Base-by-base conservation (phyloP, 78 protist genomes). In the Dictyostelium purpureum region DNA sequence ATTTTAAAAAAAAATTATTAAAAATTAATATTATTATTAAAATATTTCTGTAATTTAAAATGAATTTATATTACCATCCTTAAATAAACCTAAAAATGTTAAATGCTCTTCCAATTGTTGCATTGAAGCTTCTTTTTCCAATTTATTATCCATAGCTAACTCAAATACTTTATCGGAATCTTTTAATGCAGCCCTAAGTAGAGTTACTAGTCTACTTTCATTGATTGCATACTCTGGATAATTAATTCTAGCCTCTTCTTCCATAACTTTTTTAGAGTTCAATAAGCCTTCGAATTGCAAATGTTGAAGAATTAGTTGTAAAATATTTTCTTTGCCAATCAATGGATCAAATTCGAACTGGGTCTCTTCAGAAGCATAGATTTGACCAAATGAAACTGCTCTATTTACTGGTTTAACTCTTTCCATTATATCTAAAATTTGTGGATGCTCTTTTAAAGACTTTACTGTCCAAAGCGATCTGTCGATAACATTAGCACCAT, bases 311-410 rank as follows among this genome's bases (percentile, higher is more conserved):
- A 85, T 85, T 19, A 85, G 45, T 73, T 73, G 82, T 19, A 85
- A 24, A 79, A 85, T 85, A 19, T 79, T 73, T 31, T 85, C 92
- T n/a, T 51, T 43, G 35, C 92, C 92, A 51, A 85, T 74, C 2
- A 85, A 54, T 18, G 92, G 92, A 85, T 85, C 92, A 26, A 71
- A 54, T 54, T 82, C 75, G 4, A 73, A 33, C 5, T 71, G 69
- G 6, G 92, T 85, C 33, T 85, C 92, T 73, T 85, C 92, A 42
- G 52, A 56, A 35, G 92, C 92, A 73, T 85, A 85, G 18, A n/a
- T 63, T 73, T 85, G 92, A 45, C 73, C 74, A 42, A 85, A 59
- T 43, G 92, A 21, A 33, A 85, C 73, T 42, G 74, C 67, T 54
- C 92, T 37, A n/a, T 45, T n/a, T 2, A 65, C 16, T 47, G 92